phyloP scores from a whole-genome alignment of 148 eudicot genomes.

The Suaeda aralocaspica region DNA sequence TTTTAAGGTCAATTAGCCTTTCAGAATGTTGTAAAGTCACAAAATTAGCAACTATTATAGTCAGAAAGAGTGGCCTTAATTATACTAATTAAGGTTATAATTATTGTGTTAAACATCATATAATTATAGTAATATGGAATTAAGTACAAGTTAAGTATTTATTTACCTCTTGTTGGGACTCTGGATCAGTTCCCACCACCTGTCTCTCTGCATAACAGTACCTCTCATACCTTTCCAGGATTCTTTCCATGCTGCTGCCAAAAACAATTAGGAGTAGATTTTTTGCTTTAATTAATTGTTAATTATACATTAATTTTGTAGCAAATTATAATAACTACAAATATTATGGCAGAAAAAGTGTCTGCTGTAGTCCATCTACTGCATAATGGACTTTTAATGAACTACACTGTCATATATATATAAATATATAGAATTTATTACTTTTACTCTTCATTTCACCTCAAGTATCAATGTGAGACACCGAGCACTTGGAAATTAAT shows the following conservation, averaged over 20 bases:
- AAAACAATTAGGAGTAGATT: neutral
- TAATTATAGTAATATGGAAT: neutral
- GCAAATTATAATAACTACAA: neutral
- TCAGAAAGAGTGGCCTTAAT: neutral
- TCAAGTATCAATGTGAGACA: too few relatives aligned
- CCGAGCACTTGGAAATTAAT: too few relatives aligned
- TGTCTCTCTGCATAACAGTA: conserved; percentile 54
- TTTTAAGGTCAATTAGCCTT: neutral
- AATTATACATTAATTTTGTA: too few relatives aligned
- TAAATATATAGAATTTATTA: too few relatives aligned
- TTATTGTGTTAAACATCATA: neutral
- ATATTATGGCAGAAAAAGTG: too few relatives aligned
- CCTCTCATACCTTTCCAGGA: conserved; percentile 79
- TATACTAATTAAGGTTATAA: neutral
- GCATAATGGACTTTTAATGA: too few relatives aligned
- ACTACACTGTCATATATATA: too few relatives aligned
- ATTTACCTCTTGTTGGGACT: conserved; percentile 42
- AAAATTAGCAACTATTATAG: neutral
- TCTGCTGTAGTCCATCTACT: too few relatives aligned
- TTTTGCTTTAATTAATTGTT: too few relatives aligned
- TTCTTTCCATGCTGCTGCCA: conserved; percentile 59
- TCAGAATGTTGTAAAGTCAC: neutral
- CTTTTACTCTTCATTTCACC: too few relatives aligned
- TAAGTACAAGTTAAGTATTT: neutral
- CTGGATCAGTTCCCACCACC: conserved; percentile 28